Evolutionary conservation across 139 green algal species (phyloP).

Genomic region (Chlorella vulgaris): DNA sequence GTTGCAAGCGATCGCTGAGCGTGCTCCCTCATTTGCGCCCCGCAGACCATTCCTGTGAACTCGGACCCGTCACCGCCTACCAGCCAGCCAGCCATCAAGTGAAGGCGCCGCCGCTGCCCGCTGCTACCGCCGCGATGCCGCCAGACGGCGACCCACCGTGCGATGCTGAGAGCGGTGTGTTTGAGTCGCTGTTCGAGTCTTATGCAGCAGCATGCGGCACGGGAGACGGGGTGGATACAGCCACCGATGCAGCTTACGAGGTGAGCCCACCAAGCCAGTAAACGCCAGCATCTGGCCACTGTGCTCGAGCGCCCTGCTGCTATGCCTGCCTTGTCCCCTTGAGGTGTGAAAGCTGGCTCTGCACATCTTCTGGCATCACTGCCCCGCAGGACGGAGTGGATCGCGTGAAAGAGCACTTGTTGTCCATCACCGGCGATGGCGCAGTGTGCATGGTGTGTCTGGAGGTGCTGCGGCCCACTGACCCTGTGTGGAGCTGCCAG

Average conservation of each 20-base stretch:
- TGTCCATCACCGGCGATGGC: conserved; percentile 36
- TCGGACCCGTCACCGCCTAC: neutral
- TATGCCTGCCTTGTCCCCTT: neutral
- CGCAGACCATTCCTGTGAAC: neutral
- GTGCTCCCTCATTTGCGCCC: too few species aligned
- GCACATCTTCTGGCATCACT: neutral
- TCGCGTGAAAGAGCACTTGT: conserved; percentile 65
- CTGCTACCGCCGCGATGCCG: neutral
- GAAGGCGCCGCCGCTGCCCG: neutral
- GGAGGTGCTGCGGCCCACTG: conserved; percentile 37
- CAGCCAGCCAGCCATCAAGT: neutral
- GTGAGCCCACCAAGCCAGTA: neutral
- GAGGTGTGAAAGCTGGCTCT: neutral
- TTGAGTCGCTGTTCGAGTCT: conserved; percentile 7
- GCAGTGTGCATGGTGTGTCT: conserved; percentile 70
- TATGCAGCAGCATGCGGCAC: conserved; percentile 15
- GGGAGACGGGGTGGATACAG: neutral
- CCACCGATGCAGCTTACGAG: neutral
- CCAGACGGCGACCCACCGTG: neutral
- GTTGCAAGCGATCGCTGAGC: too few species aligned
- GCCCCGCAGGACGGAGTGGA: conserved; percentile 22
- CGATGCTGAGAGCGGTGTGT: neutral
- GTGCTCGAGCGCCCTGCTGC: too few species aligned
- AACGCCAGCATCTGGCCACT: neutral
- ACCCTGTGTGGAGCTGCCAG: conserved; percentile 72